phyloP scores from a whole-genome alignment of 768 basidiomycete genomes.

The Guyanaporus albipodus region DNA sequence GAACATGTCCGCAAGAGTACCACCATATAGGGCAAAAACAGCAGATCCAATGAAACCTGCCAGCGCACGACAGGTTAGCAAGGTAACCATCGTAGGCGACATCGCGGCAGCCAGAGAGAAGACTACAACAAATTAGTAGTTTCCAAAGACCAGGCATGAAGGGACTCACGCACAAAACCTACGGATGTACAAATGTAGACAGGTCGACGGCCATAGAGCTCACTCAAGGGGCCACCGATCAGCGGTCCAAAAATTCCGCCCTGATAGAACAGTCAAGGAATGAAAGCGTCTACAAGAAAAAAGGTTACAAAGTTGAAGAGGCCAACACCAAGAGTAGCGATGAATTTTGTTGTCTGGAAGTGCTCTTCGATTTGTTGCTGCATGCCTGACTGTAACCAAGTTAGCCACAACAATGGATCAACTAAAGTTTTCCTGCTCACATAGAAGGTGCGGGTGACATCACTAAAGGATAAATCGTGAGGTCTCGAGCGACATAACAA shows the following conservation, averaged over 20 bases:
- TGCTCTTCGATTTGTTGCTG: constrained; percentile 26
- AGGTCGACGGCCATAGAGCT: constrained; percentile 21
- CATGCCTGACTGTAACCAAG: constrained; percentile 20
- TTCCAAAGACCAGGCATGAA: background rate
- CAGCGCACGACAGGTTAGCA: constrained; percentile 20
- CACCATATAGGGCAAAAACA: constrained; percentile 22
- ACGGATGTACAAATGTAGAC: constrained; percentile 20
- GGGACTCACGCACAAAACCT: constrained; percentile 16
- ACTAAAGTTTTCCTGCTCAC: constrained; percentile 10
- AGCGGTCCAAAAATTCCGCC: constrained; percentile 21
- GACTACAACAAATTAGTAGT: constrained; percentile 9
- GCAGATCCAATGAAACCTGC: constrained; percentile 21
- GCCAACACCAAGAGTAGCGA: constrained; percentile 20
- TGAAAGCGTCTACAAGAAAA: background rate
- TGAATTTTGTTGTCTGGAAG: constrained; percentile 12
- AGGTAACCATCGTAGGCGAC: constrained; percentile 14
- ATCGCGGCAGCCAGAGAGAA: constrained; percentile 19
- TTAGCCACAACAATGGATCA: background rate
- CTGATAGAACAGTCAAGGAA: constrained; percentile 3
- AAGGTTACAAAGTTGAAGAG: constrained; percentile 19
- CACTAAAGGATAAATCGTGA: constrained; percentile 15
- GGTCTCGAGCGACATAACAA: background rate
- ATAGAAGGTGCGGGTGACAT: constrained; percentile 23
- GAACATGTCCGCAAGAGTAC: constrained; percentile 25
- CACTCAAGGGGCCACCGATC: constrained; percentile 22